Base-by-base conservation (phyloP, 2,329 filamentous ascomycete genomes). In the Triangularia verruculosa region DNA sequence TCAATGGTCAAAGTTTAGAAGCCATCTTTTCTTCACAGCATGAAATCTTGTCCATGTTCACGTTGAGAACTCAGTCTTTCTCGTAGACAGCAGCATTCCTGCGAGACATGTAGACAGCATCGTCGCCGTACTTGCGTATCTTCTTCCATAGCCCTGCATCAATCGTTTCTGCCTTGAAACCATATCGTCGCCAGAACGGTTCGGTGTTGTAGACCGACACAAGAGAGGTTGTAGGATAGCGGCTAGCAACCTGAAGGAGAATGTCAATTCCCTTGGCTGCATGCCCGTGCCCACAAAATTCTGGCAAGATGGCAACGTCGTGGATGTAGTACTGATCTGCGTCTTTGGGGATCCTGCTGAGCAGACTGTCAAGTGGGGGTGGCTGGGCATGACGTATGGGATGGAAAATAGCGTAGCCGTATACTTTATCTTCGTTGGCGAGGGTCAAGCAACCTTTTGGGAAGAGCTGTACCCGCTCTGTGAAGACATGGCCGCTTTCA, bases 321-420 rank as follows among this genome's bases (percentile, higher is more conserved):
- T 78, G 76, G 17, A 78, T 73, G 63, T 78, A 78, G 58, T 75
- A 77, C 65, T 76, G 72, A 60, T 76, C 70, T 17, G 73, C 74
- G 6, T 73, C 68, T 1, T 58, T 27, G 1, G 72, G 27, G 22
- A 77, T 73, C 30, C 65, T 61, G 2, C 70, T 70, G 1, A 78
- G 70, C 15, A 73, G 54, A n/a, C 52, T 69, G 63, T 76, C 67
- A 3, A 78, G 69, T 1, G 70, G 70, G 0, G 76, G 76, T 1
- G 73, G 75, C 25, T 72, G 66, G 52, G 61, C 32, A 4, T 60
- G 62, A 43, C 67, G 69, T 64, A 78, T 76, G 53, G 76, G 76
- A 64, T 76, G 74, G 7, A 76, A 77, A 30, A 78, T 72, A 47
- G 71, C 65, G 62, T 78, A 78, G 53, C 75, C 76, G 61, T 69